Percentiles rank a stretch among this genome's conserved stretches.
These are phyloP conservation scores for Phytopythium chamaehyphon DNA, from an alignment of 352 stramenopile genomes.

Conservation along the genomic window DNA sequence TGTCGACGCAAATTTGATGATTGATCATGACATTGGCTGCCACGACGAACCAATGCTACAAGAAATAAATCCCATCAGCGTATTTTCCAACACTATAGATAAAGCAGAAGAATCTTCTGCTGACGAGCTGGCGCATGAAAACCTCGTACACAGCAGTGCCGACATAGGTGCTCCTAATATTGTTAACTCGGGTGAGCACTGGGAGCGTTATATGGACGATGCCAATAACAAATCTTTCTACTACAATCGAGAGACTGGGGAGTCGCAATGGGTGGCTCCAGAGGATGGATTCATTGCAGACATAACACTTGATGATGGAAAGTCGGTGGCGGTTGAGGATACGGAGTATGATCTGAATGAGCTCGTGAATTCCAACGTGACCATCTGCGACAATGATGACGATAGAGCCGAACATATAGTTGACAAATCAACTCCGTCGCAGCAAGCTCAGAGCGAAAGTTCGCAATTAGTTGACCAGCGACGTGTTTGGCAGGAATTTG, in stretches of 20 bases:
- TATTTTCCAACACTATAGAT: background rate
- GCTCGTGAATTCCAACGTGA: conserved; percentile 10
- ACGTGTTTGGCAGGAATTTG: conserved; percentile 49
- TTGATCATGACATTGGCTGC: no score
- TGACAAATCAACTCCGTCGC: conserved; percentile 2
- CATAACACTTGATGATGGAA: background rate
- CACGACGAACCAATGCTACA: no score
- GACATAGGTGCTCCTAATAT: background rate
- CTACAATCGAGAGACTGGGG: conserved; percentile 30
- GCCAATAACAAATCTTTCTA: conserved; percentile 53
- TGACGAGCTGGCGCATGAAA: background rate
- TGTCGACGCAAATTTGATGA: no score
- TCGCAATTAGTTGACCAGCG: conserved; percentile 19
- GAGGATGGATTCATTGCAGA: conserved; percentile 2
- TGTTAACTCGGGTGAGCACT: conserved; percentile 8
- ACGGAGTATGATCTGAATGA: conserved; percentile 4
- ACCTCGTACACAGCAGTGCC: background rate
- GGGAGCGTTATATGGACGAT: conserved; percentile 52
- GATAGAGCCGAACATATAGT: background rate
- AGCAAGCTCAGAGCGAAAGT: conserved; percentile 15
- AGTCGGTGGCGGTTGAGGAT: background rate
- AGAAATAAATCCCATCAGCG: background rate
- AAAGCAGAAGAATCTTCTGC: no score
- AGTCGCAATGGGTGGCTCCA: conserved; percentile 40
- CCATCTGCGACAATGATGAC: background rate